phyloP scores from a whole-genome alignment of 2,329 filamentous ascomycete genomes.

The Knufia fluminis region DNA sequence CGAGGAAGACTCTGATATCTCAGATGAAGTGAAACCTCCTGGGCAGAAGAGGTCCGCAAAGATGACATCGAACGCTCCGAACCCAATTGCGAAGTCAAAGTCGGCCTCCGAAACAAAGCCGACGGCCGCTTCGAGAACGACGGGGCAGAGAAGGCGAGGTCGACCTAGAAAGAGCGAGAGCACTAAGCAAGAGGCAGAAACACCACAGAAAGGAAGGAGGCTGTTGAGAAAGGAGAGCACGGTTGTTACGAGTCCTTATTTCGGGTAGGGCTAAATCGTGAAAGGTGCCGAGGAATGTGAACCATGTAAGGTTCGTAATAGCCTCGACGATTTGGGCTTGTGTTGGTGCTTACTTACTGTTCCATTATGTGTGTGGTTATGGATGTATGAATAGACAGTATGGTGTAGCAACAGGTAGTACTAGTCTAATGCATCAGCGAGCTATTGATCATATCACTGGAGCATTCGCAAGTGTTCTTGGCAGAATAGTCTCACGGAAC shows the following conservation, averaged over 20 bases:
- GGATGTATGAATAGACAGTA: not conserved
- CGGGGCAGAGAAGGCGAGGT: not conserved
- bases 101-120: not conserved
- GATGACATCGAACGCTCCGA: not conserved
- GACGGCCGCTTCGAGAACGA: not conserved
- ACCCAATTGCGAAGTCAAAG: not conserved
- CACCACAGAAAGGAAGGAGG: constrained; percentile 6
- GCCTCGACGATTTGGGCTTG: not conserved
- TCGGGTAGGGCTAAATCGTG: constrained; percentile 6
- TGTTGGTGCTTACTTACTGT: not conserved
- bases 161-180: not conserved
- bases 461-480: too few relatives aligned
- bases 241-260: constrained; percentile 16
- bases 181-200: constrained; percentile 1
- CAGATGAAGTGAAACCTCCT: not conserved
- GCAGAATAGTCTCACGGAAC: too few relatives aligned
- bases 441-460: too few relatives aligned
- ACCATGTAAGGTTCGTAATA: not conserved
- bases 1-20: not conserved
- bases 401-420: not conserved
- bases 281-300: not conserved
- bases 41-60: not conserved
- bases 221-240: constrained; percentile 14
- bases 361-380: not conserved
- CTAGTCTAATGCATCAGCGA: too few relatives aligned